Evolutionary conservation across 148 eudicot species (phyloP).

Genomic region (Vaccinium darrowii): DNA sequence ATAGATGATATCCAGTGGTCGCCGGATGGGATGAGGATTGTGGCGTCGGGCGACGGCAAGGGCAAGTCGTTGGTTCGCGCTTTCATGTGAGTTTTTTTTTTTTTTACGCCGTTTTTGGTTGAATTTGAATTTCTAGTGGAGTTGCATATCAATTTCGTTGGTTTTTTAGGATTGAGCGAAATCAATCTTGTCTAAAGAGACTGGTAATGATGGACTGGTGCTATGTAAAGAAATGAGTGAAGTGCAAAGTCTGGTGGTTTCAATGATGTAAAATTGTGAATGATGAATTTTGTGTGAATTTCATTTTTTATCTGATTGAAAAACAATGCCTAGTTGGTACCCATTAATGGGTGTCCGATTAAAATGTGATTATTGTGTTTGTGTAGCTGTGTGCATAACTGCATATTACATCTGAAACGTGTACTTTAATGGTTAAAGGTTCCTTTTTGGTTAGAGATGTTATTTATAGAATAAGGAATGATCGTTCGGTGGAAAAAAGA

Average conservation of each 20-base stretch:
- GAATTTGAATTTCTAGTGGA: not conserved
- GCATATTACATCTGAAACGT: not conserved
- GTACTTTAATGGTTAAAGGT: not conserved
- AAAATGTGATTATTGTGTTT: too few species aligned
- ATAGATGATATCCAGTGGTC: slow-evolving; percentile 98
- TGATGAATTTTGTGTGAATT: not conserved
- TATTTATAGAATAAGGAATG: not conserved
- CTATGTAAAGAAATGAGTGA: not conserved
- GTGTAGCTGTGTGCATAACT: not conserved
- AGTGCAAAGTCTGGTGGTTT: not conserved
- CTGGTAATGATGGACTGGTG: not conserved
- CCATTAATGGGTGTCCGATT: not conserved
- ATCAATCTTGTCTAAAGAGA: not conserved
- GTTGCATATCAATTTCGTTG: not conserved
- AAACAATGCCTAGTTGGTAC: too few species aligned
- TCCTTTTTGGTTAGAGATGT: not conserved
- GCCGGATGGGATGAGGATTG: slow-evolving; percentile 72
- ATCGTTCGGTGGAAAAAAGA: not conserved
- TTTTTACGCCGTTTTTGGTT: not conserved
- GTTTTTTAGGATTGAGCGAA: not conserved
- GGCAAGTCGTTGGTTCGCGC: slow-evolving; percentile 88
- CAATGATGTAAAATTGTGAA: not conserved
- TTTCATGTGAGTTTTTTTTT: slow-evolving; percentile 61
- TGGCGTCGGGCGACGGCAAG: slow-evolving; percentile 92
- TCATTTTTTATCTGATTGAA: not conserved